phyloP scores from a whole-genome alignment of 495 filamentous ascomycete species.

The Recurvomyces mirabilis region DNA sequence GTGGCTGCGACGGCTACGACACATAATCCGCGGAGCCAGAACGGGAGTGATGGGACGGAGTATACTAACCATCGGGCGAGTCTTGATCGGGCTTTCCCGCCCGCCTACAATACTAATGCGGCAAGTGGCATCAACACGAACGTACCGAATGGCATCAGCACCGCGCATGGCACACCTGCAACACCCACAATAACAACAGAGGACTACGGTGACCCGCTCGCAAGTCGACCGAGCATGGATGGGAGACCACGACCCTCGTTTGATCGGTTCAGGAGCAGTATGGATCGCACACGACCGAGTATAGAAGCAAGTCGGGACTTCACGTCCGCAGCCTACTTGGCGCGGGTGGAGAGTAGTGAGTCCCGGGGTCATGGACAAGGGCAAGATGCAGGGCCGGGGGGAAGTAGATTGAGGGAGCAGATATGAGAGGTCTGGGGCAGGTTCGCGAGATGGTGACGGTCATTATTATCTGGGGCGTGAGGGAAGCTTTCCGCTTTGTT shows the following conservation, averaged over 20 bases:
- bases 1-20: conserved; percentile 63
- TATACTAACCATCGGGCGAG: conserved; percentile 54
- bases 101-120: not conserved
- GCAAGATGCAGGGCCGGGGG: no score
- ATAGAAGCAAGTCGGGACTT: conserved; percentile 84
- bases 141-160: conserved; percentile 28
- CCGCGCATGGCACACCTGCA: no score
- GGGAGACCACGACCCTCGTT: conserved; percentile 58
- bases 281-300: conserved; percentile 65
- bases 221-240: conserved; percentile 25
- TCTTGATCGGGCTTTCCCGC: conserved; percentile 19
- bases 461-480: no score
- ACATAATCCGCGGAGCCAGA: conserved; percentile 74
- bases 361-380: no score
- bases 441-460: no score
- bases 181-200: conserved; percentile 10
- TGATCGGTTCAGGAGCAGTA: conserved; percentile 62
- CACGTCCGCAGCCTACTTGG: conserved; percentile 72
- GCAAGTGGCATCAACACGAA: conserved; percentile 18
- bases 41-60: conserved; percentile 86
- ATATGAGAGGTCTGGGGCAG: no score
- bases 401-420: no score
- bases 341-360: conserved; percentile 55
- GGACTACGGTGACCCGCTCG: not conserved
- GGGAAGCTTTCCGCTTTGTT: no score